Evolutionary conservation across 768 basidiomycete genomes (phyloP), one percentile per base, ranked within the genome.

Genomic region (Cystofilobasidium bisporidii): DNA sequence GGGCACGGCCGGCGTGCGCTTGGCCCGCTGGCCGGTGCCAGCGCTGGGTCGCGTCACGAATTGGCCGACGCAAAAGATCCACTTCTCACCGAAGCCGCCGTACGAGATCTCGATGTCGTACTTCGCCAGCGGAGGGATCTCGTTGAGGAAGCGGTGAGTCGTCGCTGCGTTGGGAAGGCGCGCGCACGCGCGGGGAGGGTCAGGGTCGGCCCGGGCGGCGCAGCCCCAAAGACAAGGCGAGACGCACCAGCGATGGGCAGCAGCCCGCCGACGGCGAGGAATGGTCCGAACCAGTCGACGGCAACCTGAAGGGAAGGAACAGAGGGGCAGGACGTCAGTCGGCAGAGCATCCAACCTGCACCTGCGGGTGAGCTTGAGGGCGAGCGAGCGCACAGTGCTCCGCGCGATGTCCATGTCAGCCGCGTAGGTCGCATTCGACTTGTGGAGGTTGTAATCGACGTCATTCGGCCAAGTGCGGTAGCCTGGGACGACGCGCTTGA

Each of bases 31-130:
- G n/a, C n/a, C 28, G 53, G 11, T 17, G 28, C 53, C 53, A 72
- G 71, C 61, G 73, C 73, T 41, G 76, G 76, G 67, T 76, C n/a
- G 75, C 28, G 76, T 74, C 65, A 77, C 72, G 71, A 74, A 77
- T 36, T 76, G 75, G 14, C 72, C 73, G 30, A 76, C 72, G 62
- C 75, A 56, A 71, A 76, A 77, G 32, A 76, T 62, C 77, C 77
- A 78, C 61, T 78, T 78, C 43, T 76, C 75, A 15, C 75, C 77
- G 72, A 73, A 77, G n/a, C 77, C 77, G 15, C 71, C 74, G 47
- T 72, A 72, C n/a, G 70, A 69, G 14, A 74, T 67, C 56, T 76
- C 75, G 69, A 78, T 73, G 28, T 74, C 71, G 67, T 76, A 78
- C 18, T 73, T 71, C 3, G 72, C 48, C 20, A 73, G 69, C 2